Percentiles rank a stretch among this genome's conserved stretches.
These are phyloP conservation scores for Leccinum subrobustum DNA, from an alignment of 1,284 basidiomycete genomes.

Conservation along the genomic window DNA sequence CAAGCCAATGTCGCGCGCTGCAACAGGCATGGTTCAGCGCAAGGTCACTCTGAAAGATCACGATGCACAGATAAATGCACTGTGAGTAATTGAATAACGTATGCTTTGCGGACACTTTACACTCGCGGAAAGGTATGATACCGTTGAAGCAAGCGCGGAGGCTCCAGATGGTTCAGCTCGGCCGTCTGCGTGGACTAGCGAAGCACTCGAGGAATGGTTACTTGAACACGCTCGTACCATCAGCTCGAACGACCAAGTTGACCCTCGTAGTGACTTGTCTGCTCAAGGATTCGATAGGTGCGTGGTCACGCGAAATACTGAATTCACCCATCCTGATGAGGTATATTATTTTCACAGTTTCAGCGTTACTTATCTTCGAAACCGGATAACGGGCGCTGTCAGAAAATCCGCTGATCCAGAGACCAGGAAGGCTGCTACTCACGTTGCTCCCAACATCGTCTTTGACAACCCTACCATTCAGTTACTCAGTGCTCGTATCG, in stretches of 20 bases:
- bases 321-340: neutral
- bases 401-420: conserved; percentile 5
- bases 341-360: conserved; percentile 15
- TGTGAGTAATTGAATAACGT: conserved; percentile 20
- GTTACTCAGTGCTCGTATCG: conserved; percentile 9
- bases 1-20: conserved; percentile 13
- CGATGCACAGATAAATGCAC: conserved; percentile 23
- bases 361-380: conserved; percentile 30
- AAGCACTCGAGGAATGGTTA: conserved; percentile 28
- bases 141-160: conserved; percentile 24
- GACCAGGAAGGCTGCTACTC: neutral
- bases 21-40: conserved; percentile 29
- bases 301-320: neutral
- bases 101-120: neutral
- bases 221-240: conserved; percentile 26
- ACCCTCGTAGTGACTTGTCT: conserved; percentile 27
- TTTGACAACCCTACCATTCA: conserved; percentile 20
- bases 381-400: conserved; percentile 26
- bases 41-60: conserved; percentile 26
- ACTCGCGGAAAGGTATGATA: conserved; percentile 24
- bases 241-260: conserved; percentile 15
- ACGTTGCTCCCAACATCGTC: conserved; percentile 18
- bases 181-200: conserved; percentile 21
- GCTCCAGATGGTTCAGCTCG: conserved; percentile 7
- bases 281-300: conserved; percentile 37